Evolutionary conservation across 352 stramenopile species (phyloP), one percentile per base, ranked within the genome.

Genomic region (Lagenidium giganteum): DNA sequence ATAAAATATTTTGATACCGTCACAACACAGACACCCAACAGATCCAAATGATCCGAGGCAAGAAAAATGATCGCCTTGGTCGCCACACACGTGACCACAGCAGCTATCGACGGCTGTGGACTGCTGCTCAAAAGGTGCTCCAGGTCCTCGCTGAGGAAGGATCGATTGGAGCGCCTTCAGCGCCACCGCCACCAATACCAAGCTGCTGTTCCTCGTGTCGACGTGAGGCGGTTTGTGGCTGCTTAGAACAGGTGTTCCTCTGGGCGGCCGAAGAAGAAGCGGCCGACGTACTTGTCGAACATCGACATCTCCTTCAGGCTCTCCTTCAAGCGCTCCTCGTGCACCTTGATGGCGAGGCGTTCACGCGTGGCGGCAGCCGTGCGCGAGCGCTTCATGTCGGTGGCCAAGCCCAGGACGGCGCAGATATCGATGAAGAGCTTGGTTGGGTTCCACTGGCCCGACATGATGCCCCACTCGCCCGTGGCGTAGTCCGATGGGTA

Each of bases 401-500:
- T 96, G 2, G 96, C 95, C 26, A 98, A 73, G 14, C 96, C 96
- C n/a, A 98, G 48, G 0, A 67, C 30, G 4, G 92, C 93, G 40
- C 92, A 88, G 26, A 76, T 61, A 66, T 99, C 95, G 69, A 99
- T 99, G 68, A 98, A 95, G 14, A 97, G 66, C 70, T 99, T 99
- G 33, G 89, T 98, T 22, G 96, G 96, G 67, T 99, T 99, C 70
- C 95, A 99, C 59, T 99, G 96, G 49, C 75, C 70, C 46, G 68
- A 88, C 13, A 88, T 93, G 42, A 98, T 76, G 18, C 96, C 96
- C 70, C 96, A 98, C 77, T 99, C 96, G 46, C 84, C 96, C 25
- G 95, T 97, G 21, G 96, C 93, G 70, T 99, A 99, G 72, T 99
- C 96, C 50, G 94, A 97, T 27, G 96, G 96, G 71, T 98, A 99